Conservation (phyloP, 2,329 filamentous ascomycete genomes). For the Colletotrichum endophyticum region DNA sequence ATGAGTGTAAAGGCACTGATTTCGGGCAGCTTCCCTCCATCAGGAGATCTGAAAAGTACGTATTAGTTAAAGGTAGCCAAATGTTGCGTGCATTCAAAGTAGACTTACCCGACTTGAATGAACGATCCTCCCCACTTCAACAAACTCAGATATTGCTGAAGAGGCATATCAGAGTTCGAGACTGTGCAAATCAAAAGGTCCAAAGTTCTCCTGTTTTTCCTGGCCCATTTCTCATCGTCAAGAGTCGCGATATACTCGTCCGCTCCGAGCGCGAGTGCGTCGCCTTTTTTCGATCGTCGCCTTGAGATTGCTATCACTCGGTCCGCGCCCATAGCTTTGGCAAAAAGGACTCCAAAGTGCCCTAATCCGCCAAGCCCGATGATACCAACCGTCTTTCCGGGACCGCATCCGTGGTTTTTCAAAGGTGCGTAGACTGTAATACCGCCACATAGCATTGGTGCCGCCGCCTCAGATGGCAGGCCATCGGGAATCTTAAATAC, state of each 20-base stretch:
- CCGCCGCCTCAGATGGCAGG: conserved; percentile 43
- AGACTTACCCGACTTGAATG: conserved; percentile 59
- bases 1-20: conserved; percentile 62
- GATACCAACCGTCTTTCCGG: conserved; percentile 71
- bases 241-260: conserved; percentile 50
- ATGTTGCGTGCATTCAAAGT: neutral
- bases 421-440: conserved; percentile 72
- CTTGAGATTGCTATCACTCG: conserved; percentile 65
- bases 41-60: conserved; percentile 52
- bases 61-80: neutral
- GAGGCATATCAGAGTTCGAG: conserved; percentile 59
- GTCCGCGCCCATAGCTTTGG: conserved; percentile 69
- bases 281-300: conserved; percentile 54
- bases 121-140: conserved; percentile 65
- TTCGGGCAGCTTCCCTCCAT: conserved; percentile 49
- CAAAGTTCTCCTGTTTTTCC: conserved; percentile 52
- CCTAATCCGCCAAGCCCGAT: conserved; percentile 73
- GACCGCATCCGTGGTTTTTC: conserved; percentile 66
- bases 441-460: conserved; percentile 75
- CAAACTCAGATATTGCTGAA: conserved; percentile 65
- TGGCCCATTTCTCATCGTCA: conserved; percentile 60
- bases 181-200: conserved; percentile 68
- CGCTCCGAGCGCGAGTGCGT: conserved; percentile 63
- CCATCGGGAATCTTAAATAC: conserved; percentile 50
- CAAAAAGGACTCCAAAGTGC: conserved; percentile 72